Percentiles rank a stretch among this genome's conserved stretches.
phyloP scores from a whole-genome alignment of 176 grass and related monocot genomes.

The Coix lacrymajobi region DNA sequence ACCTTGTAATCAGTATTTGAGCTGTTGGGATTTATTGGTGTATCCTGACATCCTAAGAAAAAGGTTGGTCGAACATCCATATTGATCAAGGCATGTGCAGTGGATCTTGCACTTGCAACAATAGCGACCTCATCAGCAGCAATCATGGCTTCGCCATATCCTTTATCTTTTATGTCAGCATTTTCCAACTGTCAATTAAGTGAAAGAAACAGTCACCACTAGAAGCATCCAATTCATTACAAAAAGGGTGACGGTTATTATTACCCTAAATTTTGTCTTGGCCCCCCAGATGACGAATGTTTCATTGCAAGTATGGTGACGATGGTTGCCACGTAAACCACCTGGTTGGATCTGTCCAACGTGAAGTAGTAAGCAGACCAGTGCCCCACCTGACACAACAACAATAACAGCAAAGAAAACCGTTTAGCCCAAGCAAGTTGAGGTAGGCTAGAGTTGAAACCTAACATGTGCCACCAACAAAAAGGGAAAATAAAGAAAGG shows the following conservation, averaged over 20 bases:
- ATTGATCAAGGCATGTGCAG: constrained; percentile 92
- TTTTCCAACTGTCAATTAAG: constrained; percentile 63
- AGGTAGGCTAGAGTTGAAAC: not conserved
- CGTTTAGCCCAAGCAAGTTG: not conserved
- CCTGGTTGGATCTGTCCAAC: constrained; percentile 83
- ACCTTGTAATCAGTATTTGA: constrained; percentile 85
- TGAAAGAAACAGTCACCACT: constrained; percentile 6
- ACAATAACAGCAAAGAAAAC: not conserved
- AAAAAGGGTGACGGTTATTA: not conserved
- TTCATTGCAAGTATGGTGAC: constrained; percentile 86
- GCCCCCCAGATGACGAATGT: constrained; percentile 95
- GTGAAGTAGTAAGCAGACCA: constrained; percentile 68
- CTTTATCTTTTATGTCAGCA: constrained; percentile 65
- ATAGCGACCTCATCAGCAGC: constrained; percentile 66
- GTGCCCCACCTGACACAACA: constrained; percentile 50
- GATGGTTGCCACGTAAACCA: constrained; percentile 87
- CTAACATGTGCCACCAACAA: not conserved
- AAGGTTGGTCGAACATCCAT: constrained; percentile 69
- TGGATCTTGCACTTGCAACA: constrained; percentile 64
- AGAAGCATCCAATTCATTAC: not conserved
- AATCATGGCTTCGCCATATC: constrained; percentile 77
- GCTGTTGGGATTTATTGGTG: constrained; percentile 57
- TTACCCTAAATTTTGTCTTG: constrained; percentile 91
- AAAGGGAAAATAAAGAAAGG: not conserved
- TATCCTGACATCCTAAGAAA: constrained; percentile 85